A percentile compares a stretch with the other conserved stretches of the same genome.
Conservation (phyloP, 208 protist genomes). For the Crithidia sp. region DNA sequence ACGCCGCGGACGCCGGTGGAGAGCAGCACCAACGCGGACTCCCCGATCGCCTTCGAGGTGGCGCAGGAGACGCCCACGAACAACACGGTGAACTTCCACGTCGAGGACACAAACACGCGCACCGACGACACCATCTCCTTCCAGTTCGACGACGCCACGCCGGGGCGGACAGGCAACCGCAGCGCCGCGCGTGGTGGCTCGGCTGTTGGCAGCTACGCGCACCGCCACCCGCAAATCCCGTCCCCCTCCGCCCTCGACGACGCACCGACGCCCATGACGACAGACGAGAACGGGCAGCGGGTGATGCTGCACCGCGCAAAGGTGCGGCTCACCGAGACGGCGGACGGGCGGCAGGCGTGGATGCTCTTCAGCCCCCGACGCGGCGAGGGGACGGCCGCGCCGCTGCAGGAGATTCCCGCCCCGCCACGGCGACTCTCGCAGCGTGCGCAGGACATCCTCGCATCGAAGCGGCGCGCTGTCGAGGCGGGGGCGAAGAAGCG, state of each 20-base stretch:
- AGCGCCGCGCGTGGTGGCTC: background rate
- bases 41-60: constrained; percentile 19
- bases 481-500: constrained; percentile 47
- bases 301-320: constrained; percentile 38
- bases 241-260: constrained; percentile 50
- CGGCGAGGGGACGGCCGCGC: constrained; percentile 22
- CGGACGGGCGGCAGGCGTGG: constrained; percentile 65
- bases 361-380: constrained; percentile 50
- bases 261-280: constrained; percentile 36
- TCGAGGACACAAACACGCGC: constrained; percentile 21
- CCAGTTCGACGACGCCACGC: constrained; percentile 18
- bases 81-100: constrained; percentile 32
- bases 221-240: constrained; percentile 48
- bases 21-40: background rate
- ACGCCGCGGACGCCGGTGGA: constrained; percentile 15
- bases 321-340: constrained; percentile 44
- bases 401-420: constrained; percentile 47
- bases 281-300: constrained; percentile 44
- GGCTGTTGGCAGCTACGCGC: background rate
- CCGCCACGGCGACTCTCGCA: constrained; percentile 67
- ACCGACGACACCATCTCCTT: constrained; percentile 45
- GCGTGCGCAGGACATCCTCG: constrained; percentile 68
- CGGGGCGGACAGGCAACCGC: constrained; percentile 11
- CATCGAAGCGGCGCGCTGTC: constrained; percentile 38
- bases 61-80: constrained; percentile 3